These are phyloP conservation scores for Leishmania gerbilli DNA, from an alignment of 208 protist species.

Conservation along the genomic window DNA sequence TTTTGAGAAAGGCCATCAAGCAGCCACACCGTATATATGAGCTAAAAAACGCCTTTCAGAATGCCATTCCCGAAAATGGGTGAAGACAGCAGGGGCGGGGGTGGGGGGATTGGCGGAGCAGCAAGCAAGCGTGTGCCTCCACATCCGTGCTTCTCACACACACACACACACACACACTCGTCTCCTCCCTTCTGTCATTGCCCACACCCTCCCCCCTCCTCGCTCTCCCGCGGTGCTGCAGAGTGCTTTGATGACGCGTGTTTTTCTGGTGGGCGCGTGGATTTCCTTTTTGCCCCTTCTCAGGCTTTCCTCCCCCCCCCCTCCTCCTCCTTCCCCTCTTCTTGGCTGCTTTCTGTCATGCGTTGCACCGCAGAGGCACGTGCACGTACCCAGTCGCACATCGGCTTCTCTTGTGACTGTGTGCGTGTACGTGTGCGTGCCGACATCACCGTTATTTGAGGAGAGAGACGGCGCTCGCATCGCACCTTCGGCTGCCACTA, in stretches of 20 bases:
- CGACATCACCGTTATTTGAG: not conserved
- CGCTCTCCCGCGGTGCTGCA: not conserved
- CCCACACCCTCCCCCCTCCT: not conserved
- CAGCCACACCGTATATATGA: not conserved
- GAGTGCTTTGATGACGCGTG: not conserved
- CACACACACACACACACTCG: not conserved
- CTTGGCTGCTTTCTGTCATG: not conserved
- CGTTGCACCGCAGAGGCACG: not conserved
- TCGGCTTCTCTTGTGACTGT: not conserved
- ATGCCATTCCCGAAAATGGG: not conserved
- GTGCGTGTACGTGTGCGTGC: not conserved
- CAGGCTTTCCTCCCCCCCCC: not conserved
- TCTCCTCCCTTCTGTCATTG: not conserved
- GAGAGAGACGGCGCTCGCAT: not conserved
- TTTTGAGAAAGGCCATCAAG: not conserved
- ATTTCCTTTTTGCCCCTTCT: not conserved
- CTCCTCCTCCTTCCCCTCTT: not conserved
- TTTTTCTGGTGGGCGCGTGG: not conserved
- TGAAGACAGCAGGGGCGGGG: not conserved
- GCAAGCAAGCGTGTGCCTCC: constrained; percentile 5
- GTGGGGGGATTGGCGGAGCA: not conserved
- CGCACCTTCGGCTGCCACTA: not conserved
- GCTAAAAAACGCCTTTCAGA: not conserved
- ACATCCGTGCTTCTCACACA: constrained; percentile 1
- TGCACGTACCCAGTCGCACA: not conserved